Evolutionary conservation across 176 grass and related monocot species (phyloP).

Genomic region (Themeda triandra): DNA sequence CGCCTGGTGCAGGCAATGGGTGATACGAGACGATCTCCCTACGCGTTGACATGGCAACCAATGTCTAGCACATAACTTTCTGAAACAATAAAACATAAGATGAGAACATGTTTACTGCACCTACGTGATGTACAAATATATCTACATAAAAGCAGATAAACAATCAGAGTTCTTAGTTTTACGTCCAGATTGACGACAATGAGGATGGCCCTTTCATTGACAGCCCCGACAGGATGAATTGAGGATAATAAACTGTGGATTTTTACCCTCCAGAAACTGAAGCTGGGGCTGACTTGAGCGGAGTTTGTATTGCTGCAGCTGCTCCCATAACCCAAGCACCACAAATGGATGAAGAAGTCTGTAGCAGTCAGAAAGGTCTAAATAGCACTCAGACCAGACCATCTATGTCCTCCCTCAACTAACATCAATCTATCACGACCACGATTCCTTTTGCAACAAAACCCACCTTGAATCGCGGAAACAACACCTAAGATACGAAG

Average conservation of each 20-base stretch:
- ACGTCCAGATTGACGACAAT: not conserved
- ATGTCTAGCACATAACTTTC: constrained; percentile 14
- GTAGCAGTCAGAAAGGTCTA: not conserved
- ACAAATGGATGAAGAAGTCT: not conserved
- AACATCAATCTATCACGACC: not conserved
- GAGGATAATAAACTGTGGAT: not conserved
- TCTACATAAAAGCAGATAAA: not conserved
- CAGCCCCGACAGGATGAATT: not conserved
- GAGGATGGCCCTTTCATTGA: not conserved
- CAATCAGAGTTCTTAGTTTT: not conserved
- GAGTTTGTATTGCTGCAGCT: not conserved
- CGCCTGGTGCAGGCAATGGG: constrained; percentile 41
- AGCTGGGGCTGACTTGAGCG: not conserved
- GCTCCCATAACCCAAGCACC: not conserved
- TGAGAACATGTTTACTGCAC: not conserved
- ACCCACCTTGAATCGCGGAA: not conserved
- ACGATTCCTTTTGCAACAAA: not conserved
- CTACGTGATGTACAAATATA: not conserved
- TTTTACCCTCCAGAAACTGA: not conserved
- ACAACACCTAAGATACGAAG: not conserved
- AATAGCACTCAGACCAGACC: not conserved
- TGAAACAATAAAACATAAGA: constrained; percentile 14
- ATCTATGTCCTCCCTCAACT: no score
- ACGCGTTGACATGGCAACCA: constrained; percentile 22
- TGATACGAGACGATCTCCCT: constrained; percentile 42